Evolutionary conservation across 2,329 filamentous ascomycete species (phyloP).

Genomic region (Trematosphaeria pertusa): DNA sequence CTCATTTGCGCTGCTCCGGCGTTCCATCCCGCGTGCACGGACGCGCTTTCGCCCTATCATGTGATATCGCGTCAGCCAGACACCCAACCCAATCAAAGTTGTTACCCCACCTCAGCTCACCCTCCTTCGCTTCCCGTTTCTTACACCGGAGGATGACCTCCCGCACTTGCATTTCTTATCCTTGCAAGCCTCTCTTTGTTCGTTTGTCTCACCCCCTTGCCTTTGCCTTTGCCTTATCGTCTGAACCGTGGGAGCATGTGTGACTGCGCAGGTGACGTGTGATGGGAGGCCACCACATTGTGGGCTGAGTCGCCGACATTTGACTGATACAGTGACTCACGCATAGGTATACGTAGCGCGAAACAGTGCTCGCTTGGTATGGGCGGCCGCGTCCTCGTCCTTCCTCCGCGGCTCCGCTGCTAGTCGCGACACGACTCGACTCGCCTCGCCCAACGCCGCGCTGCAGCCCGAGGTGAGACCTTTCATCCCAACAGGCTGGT

Average conservation of each 20-base stretch:
- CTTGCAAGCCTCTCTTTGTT: too few species aligned
- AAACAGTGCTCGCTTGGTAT: background rate
- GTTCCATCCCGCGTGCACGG: conserved; percentile 17
- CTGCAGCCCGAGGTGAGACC: background rate
- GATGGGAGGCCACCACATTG: too few species aligned
- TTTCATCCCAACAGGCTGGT: background rate
- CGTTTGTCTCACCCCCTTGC: too few species aligned
- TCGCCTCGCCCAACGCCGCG: background rate
- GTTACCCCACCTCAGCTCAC: conserved; percentile 9
- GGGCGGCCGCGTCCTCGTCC: too few species aligned
- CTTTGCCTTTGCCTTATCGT: too few species aligned
- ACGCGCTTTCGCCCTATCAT: conserved; percentile 38
- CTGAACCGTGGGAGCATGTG: too few species aligned
- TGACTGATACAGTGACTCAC: background rate
- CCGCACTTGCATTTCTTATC: conserved; percentile 12
- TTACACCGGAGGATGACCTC: conserved; percentile 8
- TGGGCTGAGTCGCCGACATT: background rate
- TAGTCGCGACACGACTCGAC: too few species aligned
- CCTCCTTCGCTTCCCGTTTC: background rate
- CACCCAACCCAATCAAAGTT: conserved; percentile 12
- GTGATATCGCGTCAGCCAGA: conserved; percentile 39
- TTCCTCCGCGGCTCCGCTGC: too few species aligned
- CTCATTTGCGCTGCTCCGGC: too few species aligned
- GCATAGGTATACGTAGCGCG: background rate
- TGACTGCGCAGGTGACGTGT: too few species aligned